Conservation (phyloP, 2,329 filamentous ascomycete species). For the Botryotinia globosa region DNA sequence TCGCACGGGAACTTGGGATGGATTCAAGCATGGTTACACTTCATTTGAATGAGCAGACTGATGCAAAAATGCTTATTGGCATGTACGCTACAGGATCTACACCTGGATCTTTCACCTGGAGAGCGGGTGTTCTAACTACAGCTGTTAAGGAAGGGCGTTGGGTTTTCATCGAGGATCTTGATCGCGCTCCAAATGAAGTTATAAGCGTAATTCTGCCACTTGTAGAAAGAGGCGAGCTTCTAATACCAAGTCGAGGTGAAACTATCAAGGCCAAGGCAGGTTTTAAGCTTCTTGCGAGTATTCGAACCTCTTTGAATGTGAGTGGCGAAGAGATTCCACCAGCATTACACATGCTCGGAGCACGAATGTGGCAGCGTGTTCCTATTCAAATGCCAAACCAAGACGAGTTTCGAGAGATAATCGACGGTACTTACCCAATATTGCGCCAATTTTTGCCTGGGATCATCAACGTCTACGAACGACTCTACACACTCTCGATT, state of each 20-base stretch:
- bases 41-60: conserved; percentile 96
- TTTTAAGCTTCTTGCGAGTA: conserved; percentile 89
- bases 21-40: conserved; percentile 84
- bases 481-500: conserved; percentile 47
- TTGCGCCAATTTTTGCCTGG: conserved; percentile 61
- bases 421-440: conserved; percentile 66
- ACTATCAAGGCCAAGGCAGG: conserved; percentile 76
- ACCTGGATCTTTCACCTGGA: conserved; percentile 89
- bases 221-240: conserved; percentile 85
- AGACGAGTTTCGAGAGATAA: conserved; percentile 71
- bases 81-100: conserved; percentile 87
- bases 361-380: conserved; percentile 82
- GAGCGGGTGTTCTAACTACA: conserved; percentile 86
- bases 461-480: conserved; percentile 58
- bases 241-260: conserved; percentile 87
- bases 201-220: conserved; percentile 89
- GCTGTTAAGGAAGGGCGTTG: conserved; percentile 92
- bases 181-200: conserved; percentile 91
- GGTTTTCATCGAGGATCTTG: conserved; percentile 96
- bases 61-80: conserved; percentile 93
- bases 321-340: conserved; percentile 66
- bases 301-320: conserved; percentile 70
- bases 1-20: conserved; percentile 76
- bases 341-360: conserved; percentile 68
- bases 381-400: conserved; percentile 63